These are phyloP conservation scores for Hanseniaspora sp. DNA, from an alignment of 1,139 yeast species.

Conservation along the genomic window DNA sequence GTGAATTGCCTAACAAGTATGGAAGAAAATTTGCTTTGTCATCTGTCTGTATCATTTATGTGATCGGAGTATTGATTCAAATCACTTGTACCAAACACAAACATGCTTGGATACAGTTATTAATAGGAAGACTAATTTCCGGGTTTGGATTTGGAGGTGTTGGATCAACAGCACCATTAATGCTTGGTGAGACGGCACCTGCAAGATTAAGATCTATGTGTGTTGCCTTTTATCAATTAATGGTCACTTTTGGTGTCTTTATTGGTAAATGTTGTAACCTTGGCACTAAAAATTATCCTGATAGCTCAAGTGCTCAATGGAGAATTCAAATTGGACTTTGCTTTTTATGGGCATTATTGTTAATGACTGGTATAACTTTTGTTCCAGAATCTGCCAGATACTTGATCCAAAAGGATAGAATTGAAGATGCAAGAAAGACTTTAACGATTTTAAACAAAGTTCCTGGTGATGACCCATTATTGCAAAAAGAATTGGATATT, in stretches of 20 bases:
- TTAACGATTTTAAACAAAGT: conserved; percentile 49
- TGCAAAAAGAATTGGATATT: conserved; percentile 46
- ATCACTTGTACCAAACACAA: conserved; percentile 38
- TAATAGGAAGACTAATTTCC: conserved; percentile 53
- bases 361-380: conserved; percentile 46
- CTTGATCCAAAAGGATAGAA: conserved; percentile 42
- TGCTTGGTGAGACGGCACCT: conserved; percentile 57
- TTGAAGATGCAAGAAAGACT: conserved; percentile 50
- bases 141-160: conserved; percentile 59
- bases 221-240: conserved; percentile 53
- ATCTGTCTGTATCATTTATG: conserved; percentile 45
- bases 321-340: conserved; percentile 50
- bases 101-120: conserved; percentile 41
- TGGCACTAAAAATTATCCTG: conserved; percentile 40
- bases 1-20: conserved; percentile 44
- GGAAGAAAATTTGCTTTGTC: conserved; percentile 56
- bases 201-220: conserved; percentile 58
- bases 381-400: conserved; percentile 77
- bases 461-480: conserved; percentile 45
- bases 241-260: conserved; percentile 53
- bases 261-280: conserved; percentile 54
- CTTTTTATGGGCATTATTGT: conserved; percentile 36
- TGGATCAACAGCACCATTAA: conserved; percentile 51
- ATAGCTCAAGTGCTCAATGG: conserved; percentile 43
- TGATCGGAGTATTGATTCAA: conserved; percentile 54